phyloP scores from a whole-genome alignment of 352 stramenopile genomes.

The Pythium pyrilobum region DNA sequence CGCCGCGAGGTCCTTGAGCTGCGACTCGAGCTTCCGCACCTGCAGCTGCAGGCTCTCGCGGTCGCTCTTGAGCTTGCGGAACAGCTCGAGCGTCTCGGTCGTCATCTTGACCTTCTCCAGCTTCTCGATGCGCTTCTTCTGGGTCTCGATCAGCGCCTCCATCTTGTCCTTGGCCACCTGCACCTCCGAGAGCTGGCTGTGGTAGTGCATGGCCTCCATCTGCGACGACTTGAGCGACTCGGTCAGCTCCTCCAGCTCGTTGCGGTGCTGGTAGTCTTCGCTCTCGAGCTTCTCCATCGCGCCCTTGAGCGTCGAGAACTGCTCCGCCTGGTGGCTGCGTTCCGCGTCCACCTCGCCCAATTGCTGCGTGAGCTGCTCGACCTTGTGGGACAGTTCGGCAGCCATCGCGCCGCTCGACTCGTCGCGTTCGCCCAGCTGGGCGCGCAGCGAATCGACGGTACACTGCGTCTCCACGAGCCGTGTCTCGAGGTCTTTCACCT shows the following conservation, averaged over 20 bases:
- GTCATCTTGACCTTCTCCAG: constrained; percentile 85
- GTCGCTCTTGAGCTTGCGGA: constrained; percentile 60
- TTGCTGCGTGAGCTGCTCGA: constrained; percentile 18
- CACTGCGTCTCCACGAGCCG: constrained; percentile 19
- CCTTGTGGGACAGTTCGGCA: constrained; percentile 23
- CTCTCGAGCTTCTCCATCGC: constrained; percentile 50
- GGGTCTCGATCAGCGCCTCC: constrained; percentile 39
- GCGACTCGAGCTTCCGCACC: constrained; percentile 21
- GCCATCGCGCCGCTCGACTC: neutral
- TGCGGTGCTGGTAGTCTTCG: constrained; percentile 36
- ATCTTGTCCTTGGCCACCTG: constrained; percentile 40
- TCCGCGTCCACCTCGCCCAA: constrained; percentile 16
- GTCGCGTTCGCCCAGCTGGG: constrained; percentile 8
- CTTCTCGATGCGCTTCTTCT: constrained; percentile 66
- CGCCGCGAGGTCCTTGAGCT: constrained; percentile 8
- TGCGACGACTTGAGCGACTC: constrained; percentile 54
- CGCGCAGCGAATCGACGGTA: constrained; percentile 9
- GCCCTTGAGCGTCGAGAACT: constrained; percentile 31
- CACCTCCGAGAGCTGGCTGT: constrained; percentile 36
- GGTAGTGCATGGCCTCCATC: constrained; percentile 45
- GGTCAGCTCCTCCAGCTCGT: constrained; percentile 41
- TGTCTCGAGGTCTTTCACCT: constrained; percentile 26
- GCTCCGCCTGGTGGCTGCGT: constrained; percentile 6
- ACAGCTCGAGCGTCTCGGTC: constrained; percentile 59
- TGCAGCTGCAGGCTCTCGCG: constrained; percentile 41